Conservation (phyloP, 306 rosid species). For the Corylus heterophylla region DNA sequence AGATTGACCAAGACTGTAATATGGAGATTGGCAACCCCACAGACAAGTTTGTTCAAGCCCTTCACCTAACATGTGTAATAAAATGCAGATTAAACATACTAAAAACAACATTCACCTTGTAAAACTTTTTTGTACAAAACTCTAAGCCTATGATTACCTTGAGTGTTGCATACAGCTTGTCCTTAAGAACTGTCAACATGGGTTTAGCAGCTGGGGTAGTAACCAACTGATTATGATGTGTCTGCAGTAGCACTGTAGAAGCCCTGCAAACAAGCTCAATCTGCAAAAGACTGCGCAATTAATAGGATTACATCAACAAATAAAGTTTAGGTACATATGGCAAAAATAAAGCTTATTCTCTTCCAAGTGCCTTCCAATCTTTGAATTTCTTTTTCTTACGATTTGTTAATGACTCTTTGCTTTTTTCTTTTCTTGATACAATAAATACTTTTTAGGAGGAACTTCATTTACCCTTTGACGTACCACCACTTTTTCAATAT, state of each 20-base stretch:
- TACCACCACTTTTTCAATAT: too few species aligned
- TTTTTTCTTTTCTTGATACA: background rate
- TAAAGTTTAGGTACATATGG: background rate
- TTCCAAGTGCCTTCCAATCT: background rate
- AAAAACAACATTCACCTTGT: background rate
- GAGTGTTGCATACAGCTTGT: slow-evolving; percentile 62
- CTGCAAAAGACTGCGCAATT: slow-evolving; percentile 41
- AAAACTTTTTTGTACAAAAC: background rate
- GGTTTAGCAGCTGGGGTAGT: slow-evolving; percentile 77
- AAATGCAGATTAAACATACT: background rate
- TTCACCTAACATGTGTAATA: background rate
- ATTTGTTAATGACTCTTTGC: background rate
- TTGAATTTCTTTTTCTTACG: background rate
- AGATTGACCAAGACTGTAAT: background rate
- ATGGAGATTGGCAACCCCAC: background rate
- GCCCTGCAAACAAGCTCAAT: slow-evolving; percentile 88
- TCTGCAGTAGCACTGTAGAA: slow-evolving; percentile 65
- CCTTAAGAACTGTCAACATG: slow-evolving; percentile 58
- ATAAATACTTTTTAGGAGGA: too few species aligned
- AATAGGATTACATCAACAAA: background rate
- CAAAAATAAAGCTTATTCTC: background rate
- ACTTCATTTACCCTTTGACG: too few species aligned
- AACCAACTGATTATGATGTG: slow-evolving; percentile 76
- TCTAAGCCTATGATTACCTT: slow-evolving; percentile 55
- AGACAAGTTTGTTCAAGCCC: background rate